Conservation (phyloP, 1,139 yeast genomes). For the Geotrichum carabidarum region DNA sequence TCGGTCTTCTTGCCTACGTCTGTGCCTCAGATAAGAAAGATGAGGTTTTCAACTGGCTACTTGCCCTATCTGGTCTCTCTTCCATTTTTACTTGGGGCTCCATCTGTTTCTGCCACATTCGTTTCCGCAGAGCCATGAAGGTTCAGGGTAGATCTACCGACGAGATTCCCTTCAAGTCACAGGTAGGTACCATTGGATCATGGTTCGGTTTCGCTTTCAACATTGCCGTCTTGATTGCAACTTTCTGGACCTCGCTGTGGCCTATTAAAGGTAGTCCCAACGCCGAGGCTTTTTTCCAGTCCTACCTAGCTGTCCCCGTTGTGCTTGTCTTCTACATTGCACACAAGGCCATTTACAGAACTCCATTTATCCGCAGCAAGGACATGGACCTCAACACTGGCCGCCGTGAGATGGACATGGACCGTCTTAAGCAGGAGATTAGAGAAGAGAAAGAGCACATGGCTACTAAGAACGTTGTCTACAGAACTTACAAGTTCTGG, state of each 20-base stretch:
- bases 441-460: constrained; percentile 42
- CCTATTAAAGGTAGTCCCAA: constrained; percentile 51
- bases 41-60: constrained; percentile 69
- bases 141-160: constrained; percentile 57
- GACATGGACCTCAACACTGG: constrained; percentile 48
- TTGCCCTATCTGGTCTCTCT: constrained; percentile 75
- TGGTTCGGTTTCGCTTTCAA: constrained; percentile 58
- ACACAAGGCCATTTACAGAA: constrained; percentile 47
- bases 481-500: constrained; percentile 42
- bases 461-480: constrained; percentile 37
- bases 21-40: constrained; percentile 65
- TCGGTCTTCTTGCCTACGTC: constrained; percentile 68
- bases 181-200: constrained; percentile 68
- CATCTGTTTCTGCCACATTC: constrained; percentile 66
- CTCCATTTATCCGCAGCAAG: constrained; percentile 39
- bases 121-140: constrained; percentile 71
- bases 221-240: constrained; percentile 63
- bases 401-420: constrained; percentile 52
- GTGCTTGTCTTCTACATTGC: constrained; percentile 46
- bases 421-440: constrained; percentile 47
- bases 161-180: constrained; percentile 68
- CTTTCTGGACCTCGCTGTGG: constrained; percentile 73
- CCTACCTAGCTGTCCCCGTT: constrained; percentile 52
- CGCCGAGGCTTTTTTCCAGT: constrained; percentile 47
- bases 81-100: constrained; percentile 79